Evolutionary conservation across 768 basidiomycete species (phyloP).

Genomic region (Macrolepiota dolichaula): DNA sequence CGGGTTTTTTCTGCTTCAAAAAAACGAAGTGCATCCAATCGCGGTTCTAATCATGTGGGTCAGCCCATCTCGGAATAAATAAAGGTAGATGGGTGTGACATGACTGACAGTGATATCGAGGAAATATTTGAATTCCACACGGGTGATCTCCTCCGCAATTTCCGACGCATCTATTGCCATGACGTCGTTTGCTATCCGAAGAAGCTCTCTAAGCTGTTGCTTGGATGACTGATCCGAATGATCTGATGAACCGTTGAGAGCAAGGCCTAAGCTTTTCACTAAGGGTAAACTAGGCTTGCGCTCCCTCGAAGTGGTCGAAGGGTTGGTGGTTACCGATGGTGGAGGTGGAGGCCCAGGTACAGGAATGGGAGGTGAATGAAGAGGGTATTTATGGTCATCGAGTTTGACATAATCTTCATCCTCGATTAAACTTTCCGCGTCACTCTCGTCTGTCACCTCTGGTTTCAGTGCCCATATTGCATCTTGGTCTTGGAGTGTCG

Average conservation of each 20-base stretch:
- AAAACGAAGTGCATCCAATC: constrained; percentile 84
- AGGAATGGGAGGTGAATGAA: background rate
- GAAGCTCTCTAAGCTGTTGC: constrained; percentile 61
- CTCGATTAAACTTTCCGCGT: constrained; percentile 55
- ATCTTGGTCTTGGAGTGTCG: constrained; percentile 64
- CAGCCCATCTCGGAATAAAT: background rate
- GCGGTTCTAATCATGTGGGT: constrained; percentile 51
- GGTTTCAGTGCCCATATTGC: constrained; percentile 71
- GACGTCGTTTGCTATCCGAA: constrained; percentile 55
- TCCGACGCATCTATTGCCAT: constrained; percentile 54
- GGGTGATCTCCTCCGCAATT: constrained; percentile 85
- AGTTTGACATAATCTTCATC: constrained; percentile 45
- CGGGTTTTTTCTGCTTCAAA: constrained; percentile 62
- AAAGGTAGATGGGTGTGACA: constrained; percentile 8
- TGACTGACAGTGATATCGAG: constrained; percentile 67
- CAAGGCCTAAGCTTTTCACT: constrained; percentile 39
- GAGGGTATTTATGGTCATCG: constrained; percentile 18
- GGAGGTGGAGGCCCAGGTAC: background rate
- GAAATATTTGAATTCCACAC: constrained; percentile 66
- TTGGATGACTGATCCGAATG: constrained; percentile 42
- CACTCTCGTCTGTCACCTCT: constrained; percentile 59
- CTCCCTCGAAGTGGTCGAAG: constrained; percentile 37
- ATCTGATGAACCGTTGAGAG: constrained; percentile 26
- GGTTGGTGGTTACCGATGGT: background rate
- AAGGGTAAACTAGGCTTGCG: constrained; percentile 71